phyloP scores from a whole-genome alignment of 305 asterid genomes.

The Lippia alba region DNA sequence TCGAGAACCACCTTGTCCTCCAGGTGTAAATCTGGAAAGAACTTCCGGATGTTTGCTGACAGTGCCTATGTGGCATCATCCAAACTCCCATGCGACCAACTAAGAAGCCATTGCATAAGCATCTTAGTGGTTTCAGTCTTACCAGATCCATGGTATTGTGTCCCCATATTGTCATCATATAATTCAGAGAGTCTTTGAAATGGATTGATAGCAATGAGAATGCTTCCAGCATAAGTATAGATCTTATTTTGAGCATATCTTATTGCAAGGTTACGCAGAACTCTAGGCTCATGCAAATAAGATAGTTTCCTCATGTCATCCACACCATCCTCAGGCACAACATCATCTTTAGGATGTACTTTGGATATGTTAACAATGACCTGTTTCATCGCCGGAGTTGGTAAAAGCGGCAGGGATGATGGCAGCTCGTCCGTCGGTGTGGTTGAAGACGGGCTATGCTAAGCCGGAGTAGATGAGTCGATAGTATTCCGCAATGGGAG shows the following conservation, averaged over 20 bases:
- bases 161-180: conserved; percentile 71
- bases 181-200: conserved; percentile 77
- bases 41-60: too few species aligned
- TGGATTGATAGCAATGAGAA: conserved; percentile 82
- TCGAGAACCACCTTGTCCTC: too few species aligned
- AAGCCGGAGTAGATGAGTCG: too few species aligned
- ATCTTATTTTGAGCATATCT: conserved; percentile 70
- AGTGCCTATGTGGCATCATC: too few species aligned
- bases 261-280: conserved; percentile 60
- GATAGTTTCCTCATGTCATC: conserved; percentile 81
- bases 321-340: conserved; percentile 60
- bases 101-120: conserved; percentile 80
- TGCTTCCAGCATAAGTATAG: conserved; percentile 80
- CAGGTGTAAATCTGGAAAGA: too few species aligned
- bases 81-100: conserved; percentile 54
- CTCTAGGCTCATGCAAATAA: conserved; percentile 82
- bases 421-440: too few species aligned
- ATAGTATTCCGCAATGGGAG: too few species aligned
- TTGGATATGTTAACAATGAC: conserved; percentile 52
- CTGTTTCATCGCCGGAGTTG: conserved; percentile 27
- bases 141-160: conserved; percentile 74
- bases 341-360: conserved; percentile 65
- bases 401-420: too few species aligned
- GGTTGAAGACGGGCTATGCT: too few species aligned
- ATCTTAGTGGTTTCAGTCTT: conserved; percentile 79